Evolutionary conservation across 31 red algal genomes (phyloP).

Genomic region (Porphyra umbilicalis): DNA sequence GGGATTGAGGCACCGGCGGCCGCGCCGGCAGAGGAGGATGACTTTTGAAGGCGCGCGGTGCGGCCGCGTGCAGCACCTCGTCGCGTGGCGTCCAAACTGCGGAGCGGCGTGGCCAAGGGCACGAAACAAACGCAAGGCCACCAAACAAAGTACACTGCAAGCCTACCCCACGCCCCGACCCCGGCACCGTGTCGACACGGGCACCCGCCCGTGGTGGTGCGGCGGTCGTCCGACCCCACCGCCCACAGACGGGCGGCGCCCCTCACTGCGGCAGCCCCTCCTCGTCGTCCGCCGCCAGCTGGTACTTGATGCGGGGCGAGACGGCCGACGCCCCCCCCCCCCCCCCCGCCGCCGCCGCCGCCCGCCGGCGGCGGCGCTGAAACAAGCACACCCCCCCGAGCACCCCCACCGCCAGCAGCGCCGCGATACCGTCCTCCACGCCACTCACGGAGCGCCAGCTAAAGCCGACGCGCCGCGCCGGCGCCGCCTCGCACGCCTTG

Average conservation of each 20-base stretch:
- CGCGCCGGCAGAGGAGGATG: too few species aligned
- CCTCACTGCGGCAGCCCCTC: neutral
- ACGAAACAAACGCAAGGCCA: too few species aligned
- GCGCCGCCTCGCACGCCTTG: conserved; percentile 44
- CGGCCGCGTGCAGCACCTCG: too few species aligned
- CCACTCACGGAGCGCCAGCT: neutral
- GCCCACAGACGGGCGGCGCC: too few species aligned
- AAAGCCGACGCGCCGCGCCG: conserved; percentile 1
- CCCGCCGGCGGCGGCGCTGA: neutral
- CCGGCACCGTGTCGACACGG: too few species aligned
- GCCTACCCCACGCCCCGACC: too few species aligned
- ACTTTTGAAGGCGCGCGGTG: neutral
- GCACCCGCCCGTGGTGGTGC: too few species aligned
- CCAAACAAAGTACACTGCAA: too few species aligned
- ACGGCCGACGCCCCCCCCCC: neutral
- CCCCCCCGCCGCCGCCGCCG: neutral
- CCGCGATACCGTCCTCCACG: neutral
- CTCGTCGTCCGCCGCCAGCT: neutral
- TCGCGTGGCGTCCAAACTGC: too few species aligned
- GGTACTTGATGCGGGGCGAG: neutral
- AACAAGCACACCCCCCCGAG: neutral
- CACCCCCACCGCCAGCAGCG: neutral
- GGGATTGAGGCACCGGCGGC: too few species aligned
- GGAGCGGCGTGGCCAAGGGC: too few species aligned
- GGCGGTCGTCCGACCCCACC: too few species aligned